phyloP scores from a whole-genome alignment of 2,329 filamentous ascomycete genomes.

The Aureobasidium sp. region DNA sequence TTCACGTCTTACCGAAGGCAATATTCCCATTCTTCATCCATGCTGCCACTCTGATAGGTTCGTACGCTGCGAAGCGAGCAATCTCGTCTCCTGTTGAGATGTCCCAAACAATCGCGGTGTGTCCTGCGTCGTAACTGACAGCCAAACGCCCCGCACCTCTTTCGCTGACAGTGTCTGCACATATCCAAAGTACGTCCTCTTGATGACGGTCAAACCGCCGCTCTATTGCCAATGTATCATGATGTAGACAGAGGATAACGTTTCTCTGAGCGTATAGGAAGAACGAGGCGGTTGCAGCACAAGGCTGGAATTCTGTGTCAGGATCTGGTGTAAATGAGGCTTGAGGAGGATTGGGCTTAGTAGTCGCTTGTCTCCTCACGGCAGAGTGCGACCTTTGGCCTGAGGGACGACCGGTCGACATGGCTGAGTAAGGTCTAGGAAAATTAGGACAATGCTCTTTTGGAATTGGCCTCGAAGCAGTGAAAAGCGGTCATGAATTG shows the following conservation, averaged over 20 bases:
- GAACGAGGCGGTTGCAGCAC: conserved; percentile 82
- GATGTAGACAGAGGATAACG: conserved; percentile 77
- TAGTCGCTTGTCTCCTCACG: conserved; percentile 20
- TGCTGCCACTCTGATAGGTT: conserved; percentile 71
- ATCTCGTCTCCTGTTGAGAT: conserved; percentile 85
- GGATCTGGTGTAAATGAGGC: conserved; percentile 36
- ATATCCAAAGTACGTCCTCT: conserved; percentile 74
- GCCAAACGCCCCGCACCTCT: conserved; percentile 74
- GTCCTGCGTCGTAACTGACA: conserved; percentile 84
- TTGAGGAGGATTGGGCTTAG: conserved; percentile 30
- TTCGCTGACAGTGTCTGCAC: conserved; percentile 87
- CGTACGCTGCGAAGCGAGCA: conserved; percentile 85
- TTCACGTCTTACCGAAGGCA: conserved; percentile 68
- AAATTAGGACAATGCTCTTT: neutral
- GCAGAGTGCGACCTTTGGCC: conserved; percentile 34
- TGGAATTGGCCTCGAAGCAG: neutral
- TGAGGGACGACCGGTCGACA: conserved; percentile 35
- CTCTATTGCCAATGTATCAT: conserved; percentile 86
- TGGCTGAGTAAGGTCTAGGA: conserved; percentile 20
- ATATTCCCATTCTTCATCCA: conserved; percentile 99
- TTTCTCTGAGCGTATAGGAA: conserved; percentile 82
- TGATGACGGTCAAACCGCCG: conserved; percentile 77
- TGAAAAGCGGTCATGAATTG: conserved; percentile 11
- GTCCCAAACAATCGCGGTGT: conserved; percentile 96
- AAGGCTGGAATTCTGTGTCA: conserved; percentile 64